Conservation (phyloP, 176 grass and related monocot species). For the Themeda triandra region DNA sequence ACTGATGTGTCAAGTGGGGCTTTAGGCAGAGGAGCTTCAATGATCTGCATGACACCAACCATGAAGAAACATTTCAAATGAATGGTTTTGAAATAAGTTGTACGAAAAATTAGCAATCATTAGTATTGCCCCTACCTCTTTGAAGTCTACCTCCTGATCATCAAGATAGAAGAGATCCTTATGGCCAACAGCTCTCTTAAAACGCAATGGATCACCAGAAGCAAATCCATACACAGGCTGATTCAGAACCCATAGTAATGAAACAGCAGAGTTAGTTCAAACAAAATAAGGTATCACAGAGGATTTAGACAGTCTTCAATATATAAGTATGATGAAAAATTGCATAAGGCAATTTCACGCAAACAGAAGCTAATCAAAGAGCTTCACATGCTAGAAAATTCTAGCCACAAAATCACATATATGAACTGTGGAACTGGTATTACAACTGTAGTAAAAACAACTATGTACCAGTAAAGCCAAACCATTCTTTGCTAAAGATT, state of each 20-base stretch:
- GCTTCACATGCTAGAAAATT: background rate
- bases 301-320: background rate
- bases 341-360: background rate
- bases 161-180: slow-evolving; percentile 97
- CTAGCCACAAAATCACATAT: background rate
- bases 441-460: background rate
- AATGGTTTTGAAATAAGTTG: slow-evolving; percentile 3
- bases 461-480: background rate
- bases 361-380: background rate
- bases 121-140: slow-evolving; percentile 51
- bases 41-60: too few relatives aligned
- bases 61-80: slow-evolving; percentile 20
- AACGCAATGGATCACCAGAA: slow-evolving; percentile 27
- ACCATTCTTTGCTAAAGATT: too few relatives aligned
- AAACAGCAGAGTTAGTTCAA: background rate
- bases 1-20: too few relatives aligned
- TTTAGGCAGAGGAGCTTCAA: too few relatives aligned
- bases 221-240: too few relatives aligned
- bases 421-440: background rate
- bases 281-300: too few relatives aligned
- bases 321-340: background rate
- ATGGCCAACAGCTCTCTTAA: slow-evolving; percentile 84
- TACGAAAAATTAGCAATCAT: background rate
- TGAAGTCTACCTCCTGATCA: slow-evolving; percentile 86
- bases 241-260: background rate